These are phyloP conservation scores for Aegilops tauschii DNA, from an alignment of 176 grass and related monocot species.

Conservation along the genomic window DNA sequence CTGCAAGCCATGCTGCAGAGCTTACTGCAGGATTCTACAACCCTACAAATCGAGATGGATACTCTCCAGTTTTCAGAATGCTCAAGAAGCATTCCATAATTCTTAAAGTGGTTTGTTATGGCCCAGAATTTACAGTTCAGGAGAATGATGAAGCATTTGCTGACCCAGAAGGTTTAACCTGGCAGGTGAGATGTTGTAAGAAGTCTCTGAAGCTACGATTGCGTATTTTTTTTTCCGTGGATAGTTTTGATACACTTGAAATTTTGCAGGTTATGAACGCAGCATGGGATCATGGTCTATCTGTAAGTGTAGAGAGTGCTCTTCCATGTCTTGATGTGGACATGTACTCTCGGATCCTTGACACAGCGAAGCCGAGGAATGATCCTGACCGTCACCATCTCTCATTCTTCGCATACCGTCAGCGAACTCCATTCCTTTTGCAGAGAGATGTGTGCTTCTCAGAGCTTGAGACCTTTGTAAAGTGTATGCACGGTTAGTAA, in stretches of 20 bases:
- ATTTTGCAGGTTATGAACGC: conserved; percentile 58
- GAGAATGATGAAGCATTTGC: conserved; percentile 51
- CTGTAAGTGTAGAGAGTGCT: conserved; percentile 57
- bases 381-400: conserved; percentile 75
- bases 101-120: conserved; percentile 67
- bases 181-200: conserved; percentile 62
- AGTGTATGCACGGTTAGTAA: conserved; percentile 80
- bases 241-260: conserved; percentile 17
- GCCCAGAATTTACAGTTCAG: conserved; percentile 38
- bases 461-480: conserved; percentile 63
- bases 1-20: conserved; percentile 81
- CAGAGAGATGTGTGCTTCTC: conserved; percentile 46
- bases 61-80: conserved; percentile 70
- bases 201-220: background rate
- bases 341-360: conserved; percentile 57
- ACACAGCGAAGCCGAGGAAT: conserved; percentile 63
- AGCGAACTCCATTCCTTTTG: conserved; percentile 40
- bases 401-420: conserved; percentile 67
- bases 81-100: conserved; percentile 72
- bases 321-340: conserved; percentile 57
- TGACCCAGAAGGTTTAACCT: conserved; percentile 68
- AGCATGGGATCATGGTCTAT: conserved; percentile 72
- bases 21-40: conserved; percentile 95
- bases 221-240: background rate
- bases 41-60: conserved; percentile 82